phyloP scores from a whole-genome alignment of 495 filamentous ascomycete genomes.

The Penicillium atrosanguineum region DNA sequence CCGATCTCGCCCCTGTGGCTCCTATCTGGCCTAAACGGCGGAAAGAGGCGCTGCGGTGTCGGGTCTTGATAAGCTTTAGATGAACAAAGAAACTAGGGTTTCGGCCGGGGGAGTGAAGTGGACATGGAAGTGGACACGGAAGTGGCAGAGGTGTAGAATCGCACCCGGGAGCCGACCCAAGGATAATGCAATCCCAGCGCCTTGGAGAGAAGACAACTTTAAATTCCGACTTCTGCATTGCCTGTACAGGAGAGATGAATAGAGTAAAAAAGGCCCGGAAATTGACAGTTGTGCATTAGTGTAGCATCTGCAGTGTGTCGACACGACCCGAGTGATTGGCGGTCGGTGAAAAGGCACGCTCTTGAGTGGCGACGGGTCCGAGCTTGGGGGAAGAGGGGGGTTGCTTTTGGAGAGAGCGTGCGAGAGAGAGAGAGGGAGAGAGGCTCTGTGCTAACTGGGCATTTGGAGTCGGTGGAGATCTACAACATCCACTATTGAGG shows the following conservation, averaged over 20 bases:
- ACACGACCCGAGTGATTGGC: not conserved
- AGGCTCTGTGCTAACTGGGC: slow-evolving; percentile 8
- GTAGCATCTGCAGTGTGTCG: too few relatives aligned
- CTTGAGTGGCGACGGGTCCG: not conserved
- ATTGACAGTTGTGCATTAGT: too few relatives aligned
- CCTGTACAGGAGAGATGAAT: too few relatives aligned
- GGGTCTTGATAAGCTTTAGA: not conserved
- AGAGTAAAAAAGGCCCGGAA: too few relatives aligned
- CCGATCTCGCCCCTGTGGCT: not conserved
- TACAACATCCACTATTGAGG: slow-evolving; percentile 29
- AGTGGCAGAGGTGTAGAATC: too few relatives aligned
- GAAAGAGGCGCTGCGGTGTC: not conserved
- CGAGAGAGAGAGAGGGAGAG: not conserved
- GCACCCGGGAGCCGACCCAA: not conserved
- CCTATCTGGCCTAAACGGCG: too few relatives aligned
- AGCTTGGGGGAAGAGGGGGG: not conserved
- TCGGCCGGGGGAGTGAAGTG: not conserved
- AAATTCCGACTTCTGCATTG: not conserved
- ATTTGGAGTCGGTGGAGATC: slow-evolving; percentile 1
- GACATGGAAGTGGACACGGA: not conserved
- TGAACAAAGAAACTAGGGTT: not conserved
- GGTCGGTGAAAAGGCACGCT: not conserved
- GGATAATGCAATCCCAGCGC: not conserved
- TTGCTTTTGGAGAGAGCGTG: not conserved
- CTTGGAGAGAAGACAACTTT: not conserved